Conservation (phyloP, 768 basidiomycete species). For the Suillus discolor region DNA sequence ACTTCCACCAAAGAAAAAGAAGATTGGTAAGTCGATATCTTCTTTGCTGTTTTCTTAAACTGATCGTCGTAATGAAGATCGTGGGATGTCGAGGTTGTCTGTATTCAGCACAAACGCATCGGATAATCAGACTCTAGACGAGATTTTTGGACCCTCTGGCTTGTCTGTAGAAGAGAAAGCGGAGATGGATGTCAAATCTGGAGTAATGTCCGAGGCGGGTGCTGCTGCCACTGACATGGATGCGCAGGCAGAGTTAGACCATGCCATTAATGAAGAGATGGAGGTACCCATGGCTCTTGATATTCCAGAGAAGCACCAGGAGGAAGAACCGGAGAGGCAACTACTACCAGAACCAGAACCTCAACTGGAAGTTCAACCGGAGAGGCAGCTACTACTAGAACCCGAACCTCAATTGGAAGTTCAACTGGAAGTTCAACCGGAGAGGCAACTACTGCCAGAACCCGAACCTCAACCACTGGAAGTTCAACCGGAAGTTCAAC, state of each 20-base stretch:
- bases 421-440: too few species aligned
- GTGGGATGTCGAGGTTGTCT: slow-evolving; percentile 46
- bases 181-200: slow-evolving; percentile 13
- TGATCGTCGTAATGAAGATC: slow-evolving; percentile 25
- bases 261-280: neutral
- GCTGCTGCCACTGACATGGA: neutral
- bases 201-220: neutral
- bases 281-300: slow-evolving; percentile 19
- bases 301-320: slow-evolving; percentile 6
- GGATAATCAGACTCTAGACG: slow-evolving; percentile 44
- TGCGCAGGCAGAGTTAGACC: neutral
- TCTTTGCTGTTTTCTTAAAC: neutral
- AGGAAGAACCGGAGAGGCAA: neutral
- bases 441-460: too few species aligned
- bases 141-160: slow-evolving; percentile 28
- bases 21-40: slow-evolving; percentile 20
- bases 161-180: slow-evolving; percentile 20
- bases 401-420: neutral
- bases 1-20: slow-evolving; percentile 58
- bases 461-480: too few species aligned
- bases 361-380: neutral
- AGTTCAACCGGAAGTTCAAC: too few species aligned
- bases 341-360: neutral
- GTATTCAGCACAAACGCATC: slow-evolving; percentile 48
- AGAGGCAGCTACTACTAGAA: neutral